phyloP scores from a whole-genome alignment of 805 yeast species.

The Myxozyma melibiosi region DNA sequence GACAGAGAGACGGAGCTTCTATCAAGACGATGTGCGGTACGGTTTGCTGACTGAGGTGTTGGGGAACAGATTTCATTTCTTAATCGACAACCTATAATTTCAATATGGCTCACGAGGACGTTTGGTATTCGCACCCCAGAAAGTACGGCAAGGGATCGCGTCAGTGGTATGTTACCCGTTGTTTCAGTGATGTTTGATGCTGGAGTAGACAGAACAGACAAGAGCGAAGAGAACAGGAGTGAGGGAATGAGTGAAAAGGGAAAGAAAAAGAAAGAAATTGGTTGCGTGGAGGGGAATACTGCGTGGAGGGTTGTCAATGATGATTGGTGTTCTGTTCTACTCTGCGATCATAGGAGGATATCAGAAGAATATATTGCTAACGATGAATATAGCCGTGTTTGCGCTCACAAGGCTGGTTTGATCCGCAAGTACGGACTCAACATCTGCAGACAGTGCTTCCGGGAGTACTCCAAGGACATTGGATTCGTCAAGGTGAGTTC shows the following conservation, averaged over 20 bases:
- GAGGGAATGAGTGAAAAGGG: too few relatives aligned
- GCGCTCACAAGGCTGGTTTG: conserved; percentile 94
- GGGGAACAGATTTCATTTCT: neutral
- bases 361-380: neutral
- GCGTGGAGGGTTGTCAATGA: too few relatives aligned
- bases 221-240: too few relatives aligned
- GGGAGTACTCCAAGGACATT: conserved; percentile 98
- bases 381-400: conserved; percentile 63
- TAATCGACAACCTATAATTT: neutral
- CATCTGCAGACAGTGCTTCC: conserved; percentile 99
- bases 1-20: too few relatives aligned
- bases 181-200: neutral
- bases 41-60: too few relatives aligned
- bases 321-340: too few relatives aligned
- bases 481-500: conserved; percentile 82
- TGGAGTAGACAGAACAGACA: too few relatives aligned
- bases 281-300: too few relatives aligned
- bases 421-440: conserved; percentile 99
- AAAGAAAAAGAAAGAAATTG: too few relatives aligned
- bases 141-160: conserved; percentile 99
- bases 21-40: too few relatives aligned
- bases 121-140: conserved; percentile 99
- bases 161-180: conserved; percentile 60
- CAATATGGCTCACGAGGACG: conserved; percentile 99
- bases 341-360: neutral